Evolutionary conservation across 139 green algal species (phyloP).

Genomic region (Chlamydomonas urium): DNA sequence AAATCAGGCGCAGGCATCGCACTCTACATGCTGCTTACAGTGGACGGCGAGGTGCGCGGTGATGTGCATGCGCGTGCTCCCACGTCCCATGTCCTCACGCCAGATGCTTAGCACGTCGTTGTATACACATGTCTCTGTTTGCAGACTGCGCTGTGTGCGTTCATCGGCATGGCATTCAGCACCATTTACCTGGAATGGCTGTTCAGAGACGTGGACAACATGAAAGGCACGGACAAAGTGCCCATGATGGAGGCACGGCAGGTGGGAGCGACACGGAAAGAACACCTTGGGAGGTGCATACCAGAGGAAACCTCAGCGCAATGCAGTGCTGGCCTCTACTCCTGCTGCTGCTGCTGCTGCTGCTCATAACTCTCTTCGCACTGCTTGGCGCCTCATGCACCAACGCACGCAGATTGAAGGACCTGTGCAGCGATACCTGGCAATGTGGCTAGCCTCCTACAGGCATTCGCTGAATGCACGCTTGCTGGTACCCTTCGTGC

Average conservation of each 20-base stretch:
- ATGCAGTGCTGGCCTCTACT: not conserved
- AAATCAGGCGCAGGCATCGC: slow-evolving; percentile 54
- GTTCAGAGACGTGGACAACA: slow-evolving; percentile 50
- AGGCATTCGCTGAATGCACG: slow-evolving; percentile 45
- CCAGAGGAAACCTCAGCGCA: not conserved
- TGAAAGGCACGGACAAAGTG: slow-evolving; percentile 37
- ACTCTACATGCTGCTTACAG: slow-evolving; percentile 56
- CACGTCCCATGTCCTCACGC: no score
- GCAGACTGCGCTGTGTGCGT: slow-evolving; percentile 46
- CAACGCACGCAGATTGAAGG: slow-evolving; percentile 38
- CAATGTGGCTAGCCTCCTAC: slow-evolving; percentile 50
- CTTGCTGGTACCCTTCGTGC: slow-evolving; percentile 51
- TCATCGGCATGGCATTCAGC: slow-evolving; percentile 44
- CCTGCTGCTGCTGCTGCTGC: not conserved
- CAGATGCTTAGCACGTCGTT: no score
- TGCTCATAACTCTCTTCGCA: not conserved
- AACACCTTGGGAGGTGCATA: no score
- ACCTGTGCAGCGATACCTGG: slow-evolving; percentile 15
- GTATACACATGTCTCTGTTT: no score
- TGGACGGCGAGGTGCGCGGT: no score
- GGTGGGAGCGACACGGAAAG: slow-evolving; percentile 16
- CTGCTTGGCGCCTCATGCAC: not conserved
- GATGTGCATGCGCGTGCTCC: no score
- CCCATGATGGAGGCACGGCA: slow-evolving; percentile 49
- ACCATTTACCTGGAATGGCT: slow-evolving; percentile 57